Conservation (phyloP, 495 filamentous ascomycete species). For the Entonaema liquescens region DNA sequence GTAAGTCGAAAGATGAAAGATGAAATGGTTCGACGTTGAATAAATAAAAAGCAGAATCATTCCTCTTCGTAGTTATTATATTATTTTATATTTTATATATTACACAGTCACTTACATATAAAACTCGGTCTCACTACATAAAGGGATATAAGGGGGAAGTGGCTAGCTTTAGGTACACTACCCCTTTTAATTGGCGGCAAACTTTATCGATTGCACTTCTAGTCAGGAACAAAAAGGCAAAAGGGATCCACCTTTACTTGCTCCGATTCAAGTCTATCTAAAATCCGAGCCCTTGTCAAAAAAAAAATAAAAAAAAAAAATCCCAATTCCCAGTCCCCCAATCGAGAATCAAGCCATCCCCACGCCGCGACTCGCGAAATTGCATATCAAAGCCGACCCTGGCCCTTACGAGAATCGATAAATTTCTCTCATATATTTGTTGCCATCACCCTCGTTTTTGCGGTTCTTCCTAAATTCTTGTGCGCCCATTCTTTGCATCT, state of each 20-base stretch:
- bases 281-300: slow-evolving; percentile 30
- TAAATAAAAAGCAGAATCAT: slow-evolving; percentile 26
- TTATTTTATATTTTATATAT: background rate
- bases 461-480: background rate
- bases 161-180: too few species aligned
- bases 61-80: background rate
- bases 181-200: slow-evolving; percentile 3
- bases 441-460: background rate
- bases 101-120: slow-evolving; percentile 1
- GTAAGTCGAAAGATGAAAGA: slow-evolving; percentile 6
- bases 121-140: background rate
- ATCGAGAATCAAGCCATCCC: slow-evolving; percentile 14
- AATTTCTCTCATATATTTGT: slow-evolving; percentile 27
- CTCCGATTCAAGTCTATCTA: slow-evolving; percentile 22
- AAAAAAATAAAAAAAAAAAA: too few species aligned
- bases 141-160: background rate
- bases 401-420: background rate
- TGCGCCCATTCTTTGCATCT: slow-evolving; percentile 1
- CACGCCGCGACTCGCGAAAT: slow-evolving; percentile 35
- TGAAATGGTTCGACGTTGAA: slow-evolving; percentile 32
- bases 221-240: slow-evolving; percentile 26
- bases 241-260: slow-evolving; percentile 1
- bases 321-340: slow-evolving; percentile 1
- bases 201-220: slow-evolving; percentile 24
- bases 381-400: slow-evolving; percentile 29